Evolutionary conservation across 2,329 filamentous ascomycete species (phyloP), one percentile per base, ranked within the genome.

Genomic region (Fusarium nanum): DNA sequence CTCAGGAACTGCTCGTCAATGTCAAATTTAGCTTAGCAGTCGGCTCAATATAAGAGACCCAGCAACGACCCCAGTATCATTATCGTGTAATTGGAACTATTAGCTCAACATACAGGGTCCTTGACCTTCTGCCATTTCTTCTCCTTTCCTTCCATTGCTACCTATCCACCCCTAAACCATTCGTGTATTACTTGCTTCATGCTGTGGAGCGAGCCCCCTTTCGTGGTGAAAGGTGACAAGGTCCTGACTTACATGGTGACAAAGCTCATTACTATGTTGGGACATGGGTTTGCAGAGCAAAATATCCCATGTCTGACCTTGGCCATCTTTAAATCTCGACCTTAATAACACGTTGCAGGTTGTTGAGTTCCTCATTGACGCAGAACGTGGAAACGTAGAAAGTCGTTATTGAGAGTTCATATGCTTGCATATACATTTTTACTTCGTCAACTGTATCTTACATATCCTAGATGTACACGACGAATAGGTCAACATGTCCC

Each of bases 401-500:
- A 41, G 34, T 42, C 49, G 12, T 42, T 44, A 16, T 58, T 44
- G 25, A 40, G 22, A 46, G 23, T 23, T 54, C 44, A 45, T 60
- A 50, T 46, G 58, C 45, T 55, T 46, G 27, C 48, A 63, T 53
- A 55, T 64, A 37, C 57, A 50, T 50, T 44, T 66, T 44, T 54
- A 41, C n/a, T 47, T 70, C 58, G 58, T 65, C 59, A 62, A 60
- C 59, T 66, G 47, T 75, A 75, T 75, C 65, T 73, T 75, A 75
- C 70, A 75, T 72, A 44, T 67, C 67, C 64, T 73, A 71, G 58
- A 70, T 75, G 57, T 75, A 75, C 73, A 75, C 58, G 62, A 60
- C 67, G 60, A 70, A 63, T 55, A 58, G 34, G 25, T 60, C 58
- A 60, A 56, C 42, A 47, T 42, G 22, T 63, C 58, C 25, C 44